Base-by-base conservation (phyloP, 805 yeast genomes). In the Kregervanrija fluxuum region DNA sequence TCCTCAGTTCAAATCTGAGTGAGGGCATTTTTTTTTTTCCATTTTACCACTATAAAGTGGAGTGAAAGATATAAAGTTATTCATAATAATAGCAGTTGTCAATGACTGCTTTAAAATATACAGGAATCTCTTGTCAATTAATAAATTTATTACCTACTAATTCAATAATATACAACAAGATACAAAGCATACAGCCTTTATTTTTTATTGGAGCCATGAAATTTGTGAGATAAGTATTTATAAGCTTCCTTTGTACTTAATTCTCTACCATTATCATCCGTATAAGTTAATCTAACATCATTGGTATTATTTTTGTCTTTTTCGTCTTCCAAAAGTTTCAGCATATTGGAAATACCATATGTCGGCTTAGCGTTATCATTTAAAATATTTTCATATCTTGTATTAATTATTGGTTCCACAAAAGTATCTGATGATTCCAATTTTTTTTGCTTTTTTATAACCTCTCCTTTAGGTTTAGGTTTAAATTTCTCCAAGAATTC, bases 1-100 rank as follows among this genome's bases (percentile, higher is more conserved):
- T 79, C 85, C 76, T 82, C 85, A 76, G 85, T 79, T 79, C 85
- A 84, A 79, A 77, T 84, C 85, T 76, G 85, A 82, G 76, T 77
- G 82, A 82, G 83, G 79, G 79, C 85, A 79, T 59, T 64, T 53
- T 37, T 55, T 59, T 51, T 36, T 17, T 8, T 17, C 30, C n/a
- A 3, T 11, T 35, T 4, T 35, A n/a, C 12, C 38, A 11, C 5
- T 3, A 11, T 13, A 11, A n/a, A n/a, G n/a, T n/a, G n/a, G n/a
- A n/a, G n/a, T n/a, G n/a, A n/a, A 17, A 17, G 22, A 17, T 4
- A 13, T 35, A 15, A 35, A 35, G 5, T 4, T 33, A 33, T 33
- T n/a, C 5, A 33, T 33, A n/a, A 4, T n/a, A n/a, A 33, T 33
- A 33, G 5, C n/a, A 33, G 35, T n/a, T 22, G 28, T 5, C 8